Percentiles rank a stretch among this genome's conserved stretches.
Conservation (phyloP, 441 rosid genomes). For the Erysimum cheiri region DNA sequence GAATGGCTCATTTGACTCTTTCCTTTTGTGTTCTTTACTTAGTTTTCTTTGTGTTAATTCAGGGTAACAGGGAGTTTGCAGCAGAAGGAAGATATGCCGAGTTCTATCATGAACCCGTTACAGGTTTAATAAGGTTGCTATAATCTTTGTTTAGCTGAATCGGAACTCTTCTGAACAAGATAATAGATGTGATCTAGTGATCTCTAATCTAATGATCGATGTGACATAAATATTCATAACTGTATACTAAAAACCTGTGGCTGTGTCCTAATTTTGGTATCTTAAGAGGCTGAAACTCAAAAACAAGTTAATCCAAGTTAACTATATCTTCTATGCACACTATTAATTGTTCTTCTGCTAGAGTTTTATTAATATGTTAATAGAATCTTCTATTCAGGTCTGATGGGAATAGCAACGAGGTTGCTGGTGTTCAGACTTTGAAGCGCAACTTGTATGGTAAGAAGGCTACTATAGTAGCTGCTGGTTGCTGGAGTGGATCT, state of each 20-base stretch:
- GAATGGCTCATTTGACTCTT: constrained; percentile 23
- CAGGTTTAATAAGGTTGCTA: constrained; percentile 55
- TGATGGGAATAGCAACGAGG: constrained; percentile 52
- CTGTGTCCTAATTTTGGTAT: neutral
- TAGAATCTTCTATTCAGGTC: constrained; percentile 50
- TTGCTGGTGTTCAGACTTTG: constrained; percentile 69
- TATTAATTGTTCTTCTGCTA: neutral
- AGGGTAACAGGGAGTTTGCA: constrained; percentile 71
- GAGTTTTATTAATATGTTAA: constrained; percentile 9
- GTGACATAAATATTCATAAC: neutral
- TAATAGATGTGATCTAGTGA: constrained; percentile 1
- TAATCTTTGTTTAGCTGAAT: constrained; percentile 46
- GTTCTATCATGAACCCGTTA: constrained; percentile 81
- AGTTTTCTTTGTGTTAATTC: constrained; percentile 31
- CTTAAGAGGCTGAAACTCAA: constrained; percentile 3
- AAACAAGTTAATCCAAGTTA: neutral
- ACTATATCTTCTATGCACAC: constrained; percentile 1
- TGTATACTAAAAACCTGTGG: neutral
- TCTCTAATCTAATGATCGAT: constrained; percentile 5
- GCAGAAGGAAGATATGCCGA: constrained; percentile 78
- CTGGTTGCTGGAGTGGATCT: constrained; percentile 96
- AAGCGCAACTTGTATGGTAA: constrained; percentile 62
- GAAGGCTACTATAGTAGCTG: constrained; percentile 79
- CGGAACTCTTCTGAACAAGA: constrained; percentile 11
- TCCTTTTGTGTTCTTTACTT: constrained; percentile 11